A percentile compares a stretch with the other conserved stretches of the same genome.
Conservation (phyloP, 2,329 filamentous ascomycete genomes). For the Bipolaris oryzae region DNA sequence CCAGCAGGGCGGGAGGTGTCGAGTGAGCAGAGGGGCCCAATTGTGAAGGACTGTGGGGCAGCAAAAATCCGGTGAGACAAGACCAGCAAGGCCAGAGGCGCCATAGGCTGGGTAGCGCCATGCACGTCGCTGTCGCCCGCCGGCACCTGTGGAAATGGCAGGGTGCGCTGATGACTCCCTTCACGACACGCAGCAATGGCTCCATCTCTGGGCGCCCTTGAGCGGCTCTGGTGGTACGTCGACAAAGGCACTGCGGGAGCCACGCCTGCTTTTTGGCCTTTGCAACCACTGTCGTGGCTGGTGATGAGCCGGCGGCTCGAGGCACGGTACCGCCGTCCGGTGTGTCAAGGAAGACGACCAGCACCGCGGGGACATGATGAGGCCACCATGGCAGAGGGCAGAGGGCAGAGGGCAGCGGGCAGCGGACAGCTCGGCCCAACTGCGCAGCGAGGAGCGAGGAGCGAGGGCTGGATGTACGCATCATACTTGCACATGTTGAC, state of each 20-base stretch:
- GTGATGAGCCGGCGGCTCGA: neutral
- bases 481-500: constrained; percentile 10
- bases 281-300: constrained; percentile 6
- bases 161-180: constrained; percentile 29
- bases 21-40: constrained; percentile 10
- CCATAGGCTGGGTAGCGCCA: constrained; percentile 26
- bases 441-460: too few species aligned
- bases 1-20: constrained; percentile 13
- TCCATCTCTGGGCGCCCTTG: constrained; percentile 9
- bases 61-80: constrained; percentile 41
- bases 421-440: too few species aligned
- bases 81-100: constrained; percentile 32
- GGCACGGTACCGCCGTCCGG: neutral
- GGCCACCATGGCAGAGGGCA: too few species aligned
- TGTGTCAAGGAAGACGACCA: neutral
- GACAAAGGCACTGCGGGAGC: constrained; percentile 18
- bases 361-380: neutral
- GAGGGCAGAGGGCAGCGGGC: too few species aligned
- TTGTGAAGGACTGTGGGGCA: constrained; percentile 29
- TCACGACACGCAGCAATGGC: constrained; percentile 13
- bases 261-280: neutral
- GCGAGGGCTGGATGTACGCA: too few species aligned
- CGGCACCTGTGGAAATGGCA: constrained; percentile 22
- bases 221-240: constrained; percentile 7
- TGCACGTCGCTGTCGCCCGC: constrained; percentile 26